Evolutionary conservation across 768 basidiomycete genomes (phyloP), one percentile per base, ranked within the genome.

Genomic region (Suillus subalutaceus): DNA sequence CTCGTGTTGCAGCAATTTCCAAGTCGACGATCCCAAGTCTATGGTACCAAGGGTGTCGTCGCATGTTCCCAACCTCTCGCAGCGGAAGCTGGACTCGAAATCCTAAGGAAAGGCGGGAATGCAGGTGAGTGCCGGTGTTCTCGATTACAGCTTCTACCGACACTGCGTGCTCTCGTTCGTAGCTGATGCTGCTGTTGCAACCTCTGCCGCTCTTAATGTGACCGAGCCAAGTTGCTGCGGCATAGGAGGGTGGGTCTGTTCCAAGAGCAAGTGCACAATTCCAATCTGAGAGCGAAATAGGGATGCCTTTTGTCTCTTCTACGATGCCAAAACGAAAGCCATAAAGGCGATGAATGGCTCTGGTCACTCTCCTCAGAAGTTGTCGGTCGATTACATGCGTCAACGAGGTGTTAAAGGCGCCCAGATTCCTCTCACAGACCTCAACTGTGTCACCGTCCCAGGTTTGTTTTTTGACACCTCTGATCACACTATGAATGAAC

Each of bases 171-270:
- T 61, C 41, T 32, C 44, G n/a, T 66, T 32, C 13, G 43, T 67
- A 94, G 94, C 93, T 67, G 95, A 97, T 79, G 94, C 95, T 37
- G 96, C 97, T 8, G 96, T 98, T 20, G 97, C 97, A 35, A 91
- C 89, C 2, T 92, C 96, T 59, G 96, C 90, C 5, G 96, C 95
- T 18, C 77, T 99, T 71, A 98, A 97, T 76, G 89, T 98, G 43
- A 94, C 93, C 0, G 94, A 96, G 71, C 94, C 90, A 35, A 91
- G 87, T 71, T 91, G 80, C 68, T 95, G 94, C 75, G 96, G 96
- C n/a, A 93, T 97, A 65, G 96, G 95, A 72, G 93, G 93, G 93
- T 91, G 71, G 67, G 83, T 76, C 15, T 30, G 16, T 48, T 64
- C 16, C 52, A 65, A 30, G 38, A 40, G 23, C 30, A 59, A 6